Conservation (phyloP, 306 rosid species). For the Purshia tridentata region DNA sequence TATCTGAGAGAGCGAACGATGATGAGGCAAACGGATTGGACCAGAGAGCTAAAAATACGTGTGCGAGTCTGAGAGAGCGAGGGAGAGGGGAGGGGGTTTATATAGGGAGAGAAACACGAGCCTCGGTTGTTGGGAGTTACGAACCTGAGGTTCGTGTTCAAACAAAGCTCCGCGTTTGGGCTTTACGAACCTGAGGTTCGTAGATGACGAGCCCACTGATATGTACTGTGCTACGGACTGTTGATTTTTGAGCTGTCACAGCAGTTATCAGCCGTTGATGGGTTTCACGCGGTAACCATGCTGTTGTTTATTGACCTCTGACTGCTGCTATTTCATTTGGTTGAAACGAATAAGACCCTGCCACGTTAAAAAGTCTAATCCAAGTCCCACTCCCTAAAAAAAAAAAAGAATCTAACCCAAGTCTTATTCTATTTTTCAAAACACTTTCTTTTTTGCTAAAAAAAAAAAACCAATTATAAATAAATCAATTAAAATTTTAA, state of each 20-base stretch:
- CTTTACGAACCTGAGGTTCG: constrained; percentile 30
- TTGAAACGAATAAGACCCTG: not conserved
- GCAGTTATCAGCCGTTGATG: constrained; percentile 1
- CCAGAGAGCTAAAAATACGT: constrained; percentile 2
- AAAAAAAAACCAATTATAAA: too few species aligned
- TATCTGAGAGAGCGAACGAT: not conserved
- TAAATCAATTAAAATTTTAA: too few species aligned
- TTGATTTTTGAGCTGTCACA: not conserved
- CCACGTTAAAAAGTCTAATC: not conserved
- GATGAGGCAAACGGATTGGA: not conserved
- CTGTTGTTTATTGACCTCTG: constrained; percentile 14
- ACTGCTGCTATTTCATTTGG: not conserved
- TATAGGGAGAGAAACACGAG: constrained; percentile 33
- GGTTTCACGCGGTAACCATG: not conserved
- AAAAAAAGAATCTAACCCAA: too few species aligned
- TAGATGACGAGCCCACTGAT: not conserved
- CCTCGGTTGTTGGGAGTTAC: constrained; percentile 22
- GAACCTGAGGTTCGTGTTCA: constrained; percentile 32
- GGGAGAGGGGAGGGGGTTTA: not conserved
- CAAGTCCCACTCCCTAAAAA: too few species aligned
- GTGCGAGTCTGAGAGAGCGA: not conserved
- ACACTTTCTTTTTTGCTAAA: too few species aligned
- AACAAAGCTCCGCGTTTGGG: constrained; percentile 28
- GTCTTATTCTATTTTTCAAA: too few species aligned
- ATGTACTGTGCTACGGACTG: constrained; percentile 7